Base-by-base conservation (phyloP, 2,329 filamentous ascomycete species). In the Colletotrichum tamarilloi region DNA sequence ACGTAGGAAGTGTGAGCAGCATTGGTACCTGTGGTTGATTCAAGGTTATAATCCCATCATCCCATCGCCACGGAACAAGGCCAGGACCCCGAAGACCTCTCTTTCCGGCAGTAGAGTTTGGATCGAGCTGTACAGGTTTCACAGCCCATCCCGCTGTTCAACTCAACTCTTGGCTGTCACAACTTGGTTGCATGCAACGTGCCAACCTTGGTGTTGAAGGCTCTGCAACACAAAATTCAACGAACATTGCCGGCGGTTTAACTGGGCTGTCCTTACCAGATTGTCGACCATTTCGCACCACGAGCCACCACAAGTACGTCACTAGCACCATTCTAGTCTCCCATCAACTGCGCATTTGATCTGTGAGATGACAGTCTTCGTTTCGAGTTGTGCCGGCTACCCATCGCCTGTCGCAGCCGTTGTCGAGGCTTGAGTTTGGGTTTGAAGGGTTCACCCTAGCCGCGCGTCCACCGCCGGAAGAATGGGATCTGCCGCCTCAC, bases 371-470 rank as follows among this genome's bases (percentile, higher is more conserved):
- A 24, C 58, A 26, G 52, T 60, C 30, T 6, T 35, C 49, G 58
- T 63, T 72, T 72, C 67, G 58, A 56, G 28, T 46, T 46, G 52
- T n/a, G 46, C 58, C 30, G 38, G 49, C 38, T 26, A 26, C n/a
- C 24, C 53, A 26, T 28, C 69, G 14, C 53, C 28, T 62, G 35
- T 56, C 49, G 28, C 68, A 72, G 26, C 19, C 22, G 38, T 12
- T 53, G 58, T 49, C 55, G 38, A 42, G 26, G 32, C 64, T 62
- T 16, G 52, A 28, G 38, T 38, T 52, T 49, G 28, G 35, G 26
- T 22, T 30, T 63, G 38, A 42, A 68, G 65, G 69, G 64, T 38
- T 63, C 55, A 69, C 55, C 59, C 66, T 59, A n/a, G 70, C 59
- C 66, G 30, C 70, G 24, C 46, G 14, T n/a, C n/a, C 22, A 8